Evolutionary conservation across 1,284 basidiomycete species (phyloP).

Genomic region (Limonomyces culmigenus): DNA sequence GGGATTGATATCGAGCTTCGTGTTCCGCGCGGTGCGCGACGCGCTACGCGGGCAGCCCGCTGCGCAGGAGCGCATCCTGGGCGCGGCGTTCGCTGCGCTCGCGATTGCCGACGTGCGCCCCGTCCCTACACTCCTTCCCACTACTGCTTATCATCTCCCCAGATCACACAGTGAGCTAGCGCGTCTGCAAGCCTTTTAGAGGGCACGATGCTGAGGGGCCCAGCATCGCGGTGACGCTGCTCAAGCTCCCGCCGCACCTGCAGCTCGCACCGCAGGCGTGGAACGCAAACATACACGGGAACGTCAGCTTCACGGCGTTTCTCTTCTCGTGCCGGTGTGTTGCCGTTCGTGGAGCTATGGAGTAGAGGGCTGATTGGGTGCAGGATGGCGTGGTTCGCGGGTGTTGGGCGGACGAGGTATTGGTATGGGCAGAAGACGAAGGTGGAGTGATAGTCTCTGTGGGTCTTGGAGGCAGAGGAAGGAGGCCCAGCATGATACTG

Average conservation of each 20-base stretch:
- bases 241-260: constrained; percentile 39
- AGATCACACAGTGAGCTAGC: constrained; percentile 46
- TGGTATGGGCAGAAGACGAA: too few relatives aligned
- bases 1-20: constrained; percentile 46
- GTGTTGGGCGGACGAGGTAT: constrained; percentile 2
- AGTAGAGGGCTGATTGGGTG: neutral
- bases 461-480: too few relatives aligned
- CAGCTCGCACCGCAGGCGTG: constrained; percentile 31
- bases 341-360: neutral
- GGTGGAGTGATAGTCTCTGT: too few relatives aligned
- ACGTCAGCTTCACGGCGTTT: constrained; percentile 44
- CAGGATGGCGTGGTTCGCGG: constrained; percentile 2
- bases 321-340: constrained; percentile 38
- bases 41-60: constrained; percentile 37
- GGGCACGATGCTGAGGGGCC: constrained; percentile 1
- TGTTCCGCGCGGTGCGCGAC: constrained; percentile 54
- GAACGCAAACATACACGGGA: constrained; percentile 63
- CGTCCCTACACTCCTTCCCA: constrained; percentile 3
- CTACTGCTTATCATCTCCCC: constrained; percentile 14
- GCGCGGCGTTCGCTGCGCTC: constrained; percentile 43
- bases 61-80: constrained; percentile 55
- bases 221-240: constrained; percentile 40
- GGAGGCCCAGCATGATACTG: too few relatives aligned
- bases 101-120: constrained; percentile 58
- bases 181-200: constrained; percentile 3